phyloP scores from a whole-genome alignment of 2,329 filamentous ascomycete genomes.

The Colletotrichum scovillei region DNA sequence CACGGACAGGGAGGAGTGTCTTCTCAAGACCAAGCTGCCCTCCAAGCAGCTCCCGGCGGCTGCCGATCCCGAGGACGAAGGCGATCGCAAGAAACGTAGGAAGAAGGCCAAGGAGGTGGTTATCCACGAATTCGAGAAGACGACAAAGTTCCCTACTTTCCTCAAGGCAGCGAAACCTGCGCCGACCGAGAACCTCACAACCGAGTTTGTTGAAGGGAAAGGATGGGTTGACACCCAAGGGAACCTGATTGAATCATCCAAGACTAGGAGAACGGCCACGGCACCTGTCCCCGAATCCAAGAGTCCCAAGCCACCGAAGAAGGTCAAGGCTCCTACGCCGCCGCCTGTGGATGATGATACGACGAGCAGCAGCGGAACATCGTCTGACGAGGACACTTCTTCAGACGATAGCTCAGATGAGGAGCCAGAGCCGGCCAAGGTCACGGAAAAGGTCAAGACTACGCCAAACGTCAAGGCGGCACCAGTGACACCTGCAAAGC shows the following conservation, averaged over 20 bases:
- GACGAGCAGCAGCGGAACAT: slow-evolving; percentile 53
- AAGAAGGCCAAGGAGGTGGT: slow-evolving; percentile 72
- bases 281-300: slow-evolving; percentile 40
- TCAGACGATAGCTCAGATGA: slow-evolving; percentile 47
- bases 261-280: slow-evolving; percentile 46
- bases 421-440: slow-evolving; percentile 33
- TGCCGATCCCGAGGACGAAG: slow-evolving; percentile 51
- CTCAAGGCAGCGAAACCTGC: slow-evolving; percentile 68
- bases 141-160: slow-evolving; percentile 84
- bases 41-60: slow-evolving; percentile 45
- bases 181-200: slow-evolving; percentile 55
- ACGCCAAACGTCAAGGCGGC: background rate
- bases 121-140: slow-evolving; percentile 92
- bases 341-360: slow-evolving; percentile 44
- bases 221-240: slow-evolving; percentile 90
- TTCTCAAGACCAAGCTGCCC: slow-evolving; percentile 84
- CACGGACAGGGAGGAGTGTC: slow-evolving; percentile 81
- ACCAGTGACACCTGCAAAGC: slow-evolving; percentile 27
- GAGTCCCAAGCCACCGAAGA: slow-evolving; percentile 38
- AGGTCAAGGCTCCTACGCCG: slow-evolving; percentile 21
- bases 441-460: slow-evolving; percentile 24
- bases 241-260: slow-evolving; percentile 74
- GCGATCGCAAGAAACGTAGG: slow-evolving; percentile 68
- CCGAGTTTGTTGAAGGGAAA: slow-evolving; percentile 81
- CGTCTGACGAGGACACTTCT: slow-evolving; percentile 45